Evolutionary conservation across 257 asterid genomes (phyloP).

Genomic region (Solanum lignicaule): DNA sequence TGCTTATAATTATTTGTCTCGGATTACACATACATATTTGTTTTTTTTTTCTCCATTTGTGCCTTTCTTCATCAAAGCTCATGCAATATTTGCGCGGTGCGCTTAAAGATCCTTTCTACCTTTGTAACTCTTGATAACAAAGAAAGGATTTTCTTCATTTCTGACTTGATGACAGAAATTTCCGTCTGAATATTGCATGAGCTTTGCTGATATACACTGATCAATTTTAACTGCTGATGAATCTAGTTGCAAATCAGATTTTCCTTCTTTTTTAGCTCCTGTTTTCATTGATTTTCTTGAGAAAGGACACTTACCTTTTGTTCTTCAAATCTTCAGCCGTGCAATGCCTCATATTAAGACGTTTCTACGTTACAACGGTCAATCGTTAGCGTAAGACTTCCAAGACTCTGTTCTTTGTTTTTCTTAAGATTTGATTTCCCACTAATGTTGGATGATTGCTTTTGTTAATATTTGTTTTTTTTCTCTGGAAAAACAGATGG

Average conservation of each 20-base stretch:
- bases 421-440: background rate
- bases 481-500: slow-evolving; percentile 46
- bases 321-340: slow-evolving; percentile 42
- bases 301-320: slow-evolving; percentile 5
- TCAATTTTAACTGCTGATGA: background rate
- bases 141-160: background rate
- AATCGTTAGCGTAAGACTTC: slow-evolving; percentile 73
- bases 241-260: background rate
- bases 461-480: background rate
- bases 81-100: background rate
- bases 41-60: background rate
- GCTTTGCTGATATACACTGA: background rate
- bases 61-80: background rate
- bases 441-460: background rate
- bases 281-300: background rate
- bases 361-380: slow-evolving; percentile 77
- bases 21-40: background rate
- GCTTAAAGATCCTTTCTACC: background rate
- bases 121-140: background rate
- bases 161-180: background rate
- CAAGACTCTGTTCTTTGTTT: background rate
- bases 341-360: slow-evolving; percentile 99
- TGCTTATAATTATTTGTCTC: background rate
- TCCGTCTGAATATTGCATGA: background rate
- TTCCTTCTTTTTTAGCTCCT: background rate